Percentiles rank a stretch among this genome's conserved stretches.
phyloP scores from a whole-genome alignment of 2,329 filamentous ascomycete species.

The Leptographium lundbergii region DNA sequence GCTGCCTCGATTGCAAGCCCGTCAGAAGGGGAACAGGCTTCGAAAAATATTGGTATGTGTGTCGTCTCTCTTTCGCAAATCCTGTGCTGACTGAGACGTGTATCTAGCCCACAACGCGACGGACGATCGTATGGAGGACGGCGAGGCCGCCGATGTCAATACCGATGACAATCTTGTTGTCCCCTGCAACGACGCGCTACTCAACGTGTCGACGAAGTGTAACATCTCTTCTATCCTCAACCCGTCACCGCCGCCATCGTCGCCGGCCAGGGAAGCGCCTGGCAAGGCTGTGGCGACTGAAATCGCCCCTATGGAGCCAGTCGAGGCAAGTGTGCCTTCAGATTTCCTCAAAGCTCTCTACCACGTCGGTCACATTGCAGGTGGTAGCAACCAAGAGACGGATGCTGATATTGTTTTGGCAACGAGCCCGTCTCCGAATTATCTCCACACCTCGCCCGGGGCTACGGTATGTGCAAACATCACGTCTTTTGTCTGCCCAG shows the following conservation, averaged over 20 bases:
- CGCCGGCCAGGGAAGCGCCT: background rate
- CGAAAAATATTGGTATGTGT: background rate
- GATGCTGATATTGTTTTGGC: background rate
- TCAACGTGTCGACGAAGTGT: background rate
- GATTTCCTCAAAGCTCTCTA: background rate
- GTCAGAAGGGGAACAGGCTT: background rate
- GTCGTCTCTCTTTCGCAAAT: background rate
- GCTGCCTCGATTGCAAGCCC: background rate
- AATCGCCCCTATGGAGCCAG: background rate
- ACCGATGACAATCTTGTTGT: too few relatives aligned
- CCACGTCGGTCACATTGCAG: background rate
- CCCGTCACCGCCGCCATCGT: slow-evolving; percentile 5
- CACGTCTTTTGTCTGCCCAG: background rate
- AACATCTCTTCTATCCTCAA: slow-evolving; percentile 13
- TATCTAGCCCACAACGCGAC: background rate
- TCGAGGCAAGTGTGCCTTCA: background rate
- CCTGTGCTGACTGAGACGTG: background rate
- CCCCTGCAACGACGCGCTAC: background rate
- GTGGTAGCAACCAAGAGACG: background rate
- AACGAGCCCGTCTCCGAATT: background rate
- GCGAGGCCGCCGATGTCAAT: background rate
- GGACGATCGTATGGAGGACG: background rate
- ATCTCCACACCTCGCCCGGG: background rate
- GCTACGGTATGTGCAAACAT: background rate
- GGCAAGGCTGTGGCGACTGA: background rate